These are phyloP conservation scores for Peronospora farinosa DNA, from an alignment of 352 stramenopile genomes.

Conservation along the genomic window DNA sequence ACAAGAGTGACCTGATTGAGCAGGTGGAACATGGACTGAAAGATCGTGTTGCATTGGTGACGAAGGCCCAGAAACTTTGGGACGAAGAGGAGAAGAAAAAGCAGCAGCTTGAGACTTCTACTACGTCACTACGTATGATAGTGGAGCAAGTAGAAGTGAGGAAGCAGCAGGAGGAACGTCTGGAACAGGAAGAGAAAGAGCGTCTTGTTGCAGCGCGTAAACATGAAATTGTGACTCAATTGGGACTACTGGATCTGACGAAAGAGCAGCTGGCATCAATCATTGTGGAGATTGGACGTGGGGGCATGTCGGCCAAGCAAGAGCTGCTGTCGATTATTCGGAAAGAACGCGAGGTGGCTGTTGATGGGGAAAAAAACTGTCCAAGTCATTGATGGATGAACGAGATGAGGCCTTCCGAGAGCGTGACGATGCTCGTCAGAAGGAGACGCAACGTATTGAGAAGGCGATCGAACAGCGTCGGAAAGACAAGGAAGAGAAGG, in stretches of 20 bases:
- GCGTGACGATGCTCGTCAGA: slow-evolving; percentile 44
- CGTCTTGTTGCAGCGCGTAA: slow-evolving; percentile 38
- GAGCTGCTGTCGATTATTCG: slow-evolving; percentile 51
- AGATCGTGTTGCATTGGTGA: slow-evolving; percentile 33
- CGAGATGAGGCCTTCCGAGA: slow-evolving; percentile 42
- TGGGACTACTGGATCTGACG: slow-evolving; percentile 56
- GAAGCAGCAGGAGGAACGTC: slow-evolving; percentile 35
- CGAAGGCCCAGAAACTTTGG: slow-evolving; percentile 31
- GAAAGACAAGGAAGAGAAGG: slow-evolving; percentile 26
- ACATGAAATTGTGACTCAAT: slow-evolving; percentile 36
- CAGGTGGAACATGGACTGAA: slow-evolving; percentile 60
- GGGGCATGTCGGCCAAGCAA: slow-evolving; percentile 37
- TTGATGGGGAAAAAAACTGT: slow-evolving; percentile 28
- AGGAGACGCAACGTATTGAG: slow-evolving; percentile 51
- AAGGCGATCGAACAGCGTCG: slow-evolving; percentile 44
- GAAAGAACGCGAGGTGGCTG: slow-evolving; percentile 33
- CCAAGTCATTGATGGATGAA: slow-evolving; percentile 41
- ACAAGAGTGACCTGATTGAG: slow-evolving; percentile 63
- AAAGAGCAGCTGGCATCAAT: slow-evolving; percentile 53
- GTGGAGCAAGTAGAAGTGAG: slow-evolving; percentile 37
- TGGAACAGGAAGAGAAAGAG: slow-evolving; percentile 48
- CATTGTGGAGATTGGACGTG: slow-evolving; percentile 51
- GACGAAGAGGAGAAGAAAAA: slow-evolving; percentile 30
- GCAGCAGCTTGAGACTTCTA: slow-evolving; percentile 23
- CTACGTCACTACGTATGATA: slow-evolving; percentile 28